Conservation (phyloP, 139 green algal species). For the Tetradesmus obliquus region DNA sequence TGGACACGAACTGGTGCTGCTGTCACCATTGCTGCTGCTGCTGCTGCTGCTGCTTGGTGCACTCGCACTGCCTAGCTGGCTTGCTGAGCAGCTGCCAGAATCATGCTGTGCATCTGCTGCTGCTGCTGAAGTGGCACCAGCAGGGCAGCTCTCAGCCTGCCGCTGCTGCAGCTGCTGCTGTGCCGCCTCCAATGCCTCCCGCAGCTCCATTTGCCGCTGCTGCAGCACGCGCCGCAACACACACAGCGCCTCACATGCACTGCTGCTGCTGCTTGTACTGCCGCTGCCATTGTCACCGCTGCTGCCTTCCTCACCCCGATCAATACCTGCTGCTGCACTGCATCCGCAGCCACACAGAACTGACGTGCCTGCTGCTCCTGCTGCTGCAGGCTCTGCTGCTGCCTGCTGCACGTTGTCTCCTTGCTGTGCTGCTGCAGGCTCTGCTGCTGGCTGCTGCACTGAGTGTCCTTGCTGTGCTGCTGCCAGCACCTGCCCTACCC, state of each 20-base stretch:
- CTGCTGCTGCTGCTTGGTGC: not conserved
- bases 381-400: not conserved
- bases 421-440: not conserved
- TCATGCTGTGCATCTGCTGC: not conserved
- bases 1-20: not conserved
- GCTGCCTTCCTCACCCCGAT: not conserved
- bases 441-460: not conserved
- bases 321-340: not conserved
- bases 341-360: not conserved
- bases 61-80: not conserved
- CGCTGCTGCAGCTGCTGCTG: conserved; percentile 10
- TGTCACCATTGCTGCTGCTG: not conserved
- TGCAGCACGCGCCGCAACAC: not conserved
- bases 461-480: not conserved
- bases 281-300: not conserved
- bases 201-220: not conserved
- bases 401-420: not conserved
- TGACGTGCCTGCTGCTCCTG: not conserved
- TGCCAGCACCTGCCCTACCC: not conserved
- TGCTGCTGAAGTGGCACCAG: not conserved
- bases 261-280: not conserved
- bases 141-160: not conserved
- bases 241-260: not conserved
- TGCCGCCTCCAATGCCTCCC: not conserved
- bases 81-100: not conserved